phyloP scores from a whole-genome alignment of 2,329 filamentous ascomycete genomes.

The Dactylellina leptospora region DNA sequence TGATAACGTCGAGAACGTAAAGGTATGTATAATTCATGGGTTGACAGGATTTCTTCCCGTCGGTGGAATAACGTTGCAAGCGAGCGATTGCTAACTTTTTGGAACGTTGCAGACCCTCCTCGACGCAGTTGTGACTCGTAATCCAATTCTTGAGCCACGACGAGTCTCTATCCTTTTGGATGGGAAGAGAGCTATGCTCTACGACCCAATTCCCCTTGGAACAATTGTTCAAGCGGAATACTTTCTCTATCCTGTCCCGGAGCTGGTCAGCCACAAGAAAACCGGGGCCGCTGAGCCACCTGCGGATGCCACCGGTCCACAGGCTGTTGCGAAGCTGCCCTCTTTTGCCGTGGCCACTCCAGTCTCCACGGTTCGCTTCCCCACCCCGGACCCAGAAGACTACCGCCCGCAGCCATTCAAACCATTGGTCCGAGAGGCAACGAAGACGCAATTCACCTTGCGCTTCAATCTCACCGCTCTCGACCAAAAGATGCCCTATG shows the following conservation, averaged over 20 bases:
- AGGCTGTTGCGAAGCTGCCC: too few relatives aligned
- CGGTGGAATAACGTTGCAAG: neutral
- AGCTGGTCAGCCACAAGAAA: neutral
- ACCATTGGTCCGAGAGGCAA: too few relatives aligned
- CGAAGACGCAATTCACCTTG: too few relatives aligned
- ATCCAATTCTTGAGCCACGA: slow-evolving; percentile 11
- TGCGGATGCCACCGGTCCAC: too few relatives aligned
- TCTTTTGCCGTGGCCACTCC: too few relatives aligned
- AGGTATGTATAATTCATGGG: neutral
- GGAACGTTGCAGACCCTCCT: neutral
- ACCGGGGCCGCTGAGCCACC: too few relatives aligned
- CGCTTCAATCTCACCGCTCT: neutral
- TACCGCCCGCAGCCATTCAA: too few relatives aligned
- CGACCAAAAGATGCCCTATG: neutral
- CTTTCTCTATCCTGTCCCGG: neutral
- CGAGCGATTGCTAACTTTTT: neutral
- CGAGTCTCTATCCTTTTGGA: slow-evolving; percentile 8
- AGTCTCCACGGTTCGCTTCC: too few relatives aligned
- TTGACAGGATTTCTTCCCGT: neutral
- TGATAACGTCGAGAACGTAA: neutral
- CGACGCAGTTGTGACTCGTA: neutral
- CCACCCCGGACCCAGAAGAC: too few relatives aligned
- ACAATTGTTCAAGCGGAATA: slow-evolving; percentile 1
- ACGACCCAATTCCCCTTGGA: neutral
- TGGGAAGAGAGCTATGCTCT: slow-evolving; percentile 1